phyloP scores from a whole-genome alignment of 208 protist species.

The Polymyxa betae region DNA sequence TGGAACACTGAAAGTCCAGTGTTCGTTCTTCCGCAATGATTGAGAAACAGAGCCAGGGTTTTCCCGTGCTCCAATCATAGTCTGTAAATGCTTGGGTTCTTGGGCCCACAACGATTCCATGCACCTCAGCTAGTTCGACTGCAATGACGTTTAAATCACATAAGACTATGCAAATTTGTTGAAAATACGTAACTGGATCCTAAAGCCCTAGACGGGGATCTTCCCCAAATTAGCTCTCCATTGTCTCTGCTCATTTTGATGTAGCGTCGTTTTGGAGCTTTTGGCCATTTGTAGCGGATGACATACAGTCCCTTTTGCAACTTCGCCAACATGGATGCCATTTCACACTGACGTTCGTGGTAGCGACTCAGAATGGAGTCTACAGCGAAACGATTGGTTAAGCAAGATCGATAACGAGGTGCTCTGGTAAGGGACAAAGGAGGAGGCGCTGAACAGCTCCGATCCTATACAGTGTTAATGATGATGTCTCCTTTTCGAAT shows the following conservation, averaged over 20 bases:
- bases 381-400: background rate
- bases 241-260: background rate
- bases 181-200: background rate
- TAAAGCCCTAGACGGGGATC: background rate
- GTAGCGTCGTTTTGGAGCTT: background rate
- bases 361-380: background rate
- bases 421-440: background rate
- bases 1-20: conserved; percentile 1
- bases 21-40: background rate
- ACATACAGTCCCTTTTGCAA: background rate
- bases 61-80: background rate
- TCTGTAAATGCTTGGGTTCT: background rate
- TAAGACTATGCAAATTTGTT: too few relatives aligned
- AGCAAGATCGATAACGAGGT: background rate
- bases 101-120: conserved; percentile 33
- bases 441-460: background rate
- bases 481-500: too few relatives aligned
- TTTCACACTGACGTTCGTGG: background rate
- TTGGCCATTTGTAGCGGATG: background rate
- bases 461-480: background rate
- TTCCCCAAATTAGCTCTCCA: background rate
- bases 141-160: too few relatives aligned
- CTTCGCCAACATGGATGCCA: background rate
- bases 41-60: conserved; percentile 37
- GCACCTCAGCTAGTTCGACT: conserved; percentile 17